phyloP scores from a whole-genome alignment of 1,284 basidiomycete genomes.

The Salmacisia buchloeana region DNA sequence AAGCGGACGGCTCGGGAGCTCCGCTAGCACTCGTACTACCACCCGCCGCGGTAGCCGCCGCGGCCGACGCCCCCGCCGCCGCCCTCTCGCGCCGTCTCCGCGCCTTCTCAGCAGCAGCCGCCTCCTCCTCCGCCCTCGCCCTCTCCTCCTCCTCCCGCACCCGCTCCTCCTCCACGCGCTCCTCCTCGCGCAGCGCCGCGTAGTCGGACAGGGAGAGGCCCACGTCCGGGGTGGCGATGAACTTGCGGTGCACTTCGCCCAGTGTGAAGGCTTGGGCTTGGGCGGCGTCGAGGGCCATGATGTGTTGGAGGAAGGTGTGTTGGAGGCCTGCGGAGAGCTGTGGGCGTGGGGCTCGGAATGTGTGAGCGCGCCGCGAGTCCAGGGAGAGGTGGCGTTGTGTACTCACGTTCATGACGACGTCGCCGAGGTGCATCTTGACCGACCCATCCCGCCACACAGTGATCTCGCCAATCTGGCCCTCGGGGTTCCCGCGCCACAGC shows the following conservation, averaged over 20 bases:
- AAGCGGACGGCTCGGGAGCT: neutral
- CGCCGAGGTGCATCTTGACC: slow-evolving; percentile 38
- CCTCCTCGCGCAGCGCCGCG: neutral
- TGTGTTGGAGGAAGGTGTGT: slow-evolving; percentile 82
- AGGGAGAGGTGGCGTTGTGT: neutral
- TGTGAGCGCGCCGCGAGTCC: neutral
- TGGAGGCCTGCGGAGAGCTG: slow-evolving; percentile 51
- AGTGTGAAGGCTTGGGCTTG: slow-evolving; percentile 65
- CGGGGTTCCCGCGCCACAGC: slow-evolving; percentile 11
- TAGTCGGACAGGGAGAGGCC: slow-evolving; percentile 66
- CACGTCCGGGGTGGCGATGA: slow-evolving; percentile 77
- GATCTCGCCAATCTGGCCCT: slow-evolving; percentile 42
- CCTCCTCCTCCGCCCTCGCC: neutral
- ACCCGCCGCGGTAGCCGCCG: neutral
- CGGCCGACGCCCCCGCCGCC: neutral
- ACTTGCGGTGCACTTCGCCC: slow-evolving; percentile 78
- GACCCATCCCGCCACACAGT: slow-evolving; percentile 42
- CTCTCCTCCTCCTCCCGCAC: neutral
- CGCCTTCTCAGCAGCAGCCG: neutral
- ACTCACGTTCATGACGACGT: slow-evolving; percentile 37
- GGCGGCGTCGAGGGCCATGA: slow-evolving; percentile 66
- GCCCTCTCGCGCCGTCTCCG: slow-evolving; percentile 1
- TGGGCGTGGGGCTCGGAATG: neutral
- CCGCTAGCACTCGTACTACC: neutral
- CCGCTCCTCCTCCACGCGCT: neutral